A percentile compares a stretch with the other conserved stretches of the same genome.
Conservation (phyloP, 2,329 filamentous ascomycete genomes). For the Pyrenophora tritici-repentis region DNA sequence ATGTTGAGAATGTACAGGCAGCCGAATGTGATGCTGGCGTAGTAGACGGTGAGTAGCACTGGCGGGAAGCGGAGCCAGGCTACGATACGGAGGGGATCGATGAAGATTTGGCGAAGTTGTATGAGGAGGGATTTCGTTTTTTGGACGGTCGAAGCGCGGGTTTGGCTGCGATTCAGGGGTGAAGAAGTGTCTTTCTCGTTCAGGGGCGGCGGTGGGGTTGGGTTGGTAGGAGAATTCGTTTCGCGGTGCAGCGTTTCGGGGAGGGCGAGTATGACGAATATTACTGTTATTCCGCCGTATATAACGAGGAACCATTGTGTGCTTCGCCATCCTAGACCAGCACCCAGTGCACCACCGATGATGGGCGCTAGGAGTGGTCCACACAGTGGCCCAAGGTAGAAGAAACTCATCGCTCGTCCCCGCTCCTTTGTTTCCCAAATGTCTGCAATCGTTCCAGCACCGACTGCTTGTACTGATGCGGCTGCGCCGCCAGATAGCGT, state of each 20-base stretch:
- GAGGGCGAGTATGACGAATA: constrained; percentile 41
- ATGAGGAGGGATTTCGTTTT: constrained; percentile 37
- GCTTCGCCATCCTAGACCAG: constrained; percentile 45
- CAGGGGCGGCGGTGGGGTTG: constrained; percentile 1
- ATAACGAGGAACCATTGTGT: constrained; percentile 49
- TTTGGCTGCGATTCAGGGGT: constrained; percentile 35
- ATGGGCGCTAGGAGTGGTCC: constrained; percentile 48
- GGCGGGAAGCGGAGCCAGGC: constrained; percentile 47
- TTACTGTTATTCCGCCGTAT: constrained; percentile 41
- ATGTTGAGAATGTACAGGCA: constrained; percentile 50
- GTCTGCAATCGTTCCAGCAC: constrained; percentile 47
- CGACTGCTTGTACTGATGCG: constrained; percentile 47
- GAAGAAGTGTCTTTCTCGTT: constrained; percentile 13
- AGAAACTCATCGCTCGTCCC: constrained; percentile 47
- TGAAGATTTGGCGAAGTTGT: constrained; percentile 42
- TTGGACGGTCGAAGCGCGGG: constrained; percentile 41
- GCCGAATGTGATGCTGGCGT: constrained; percentile 48
- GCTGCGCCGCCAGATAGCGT: constrained; percentile 45
- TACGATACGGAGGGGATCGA: constrained; percentile 48
- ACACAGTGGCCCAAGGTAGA: constrained; percentile 47
- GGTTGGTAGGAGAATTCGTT: constrained; percentile 11
- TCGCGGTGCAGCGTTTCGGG: constrained; percentile 40
- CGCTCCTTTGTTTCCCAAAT: constrained; percentile 47
- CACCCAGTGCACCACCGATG: constrained; percentile 43
- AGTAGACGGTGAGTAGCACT: constrained; percentile 47